Conservation (phyloP, 495 filamentous ascomycete species). For the Aspergillus sparsus region DNA sequence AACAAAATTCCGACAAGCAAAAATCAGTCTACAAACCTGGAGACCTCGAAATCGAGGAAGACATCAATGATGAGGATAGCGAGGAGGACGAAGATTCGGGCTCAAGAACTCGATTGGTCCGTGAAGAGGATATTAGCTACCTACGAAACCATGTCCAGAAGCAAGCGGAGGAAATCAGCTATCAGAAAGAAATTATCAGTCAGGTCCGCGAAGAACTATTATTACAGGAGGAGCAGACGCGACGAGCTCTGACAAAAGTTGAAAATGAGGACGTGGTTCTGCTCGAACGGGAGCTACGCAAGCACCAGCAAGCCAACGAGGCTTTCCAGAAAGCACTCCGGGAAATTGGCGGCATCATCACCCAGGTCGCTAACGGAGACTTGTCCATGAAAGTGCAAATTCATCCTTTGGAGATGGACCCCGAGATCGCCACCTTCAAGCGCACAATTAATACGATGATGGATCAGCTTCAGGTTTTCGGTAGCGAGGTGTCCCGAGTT, state of each 20-base stretch:
- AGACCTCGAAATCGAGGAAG: slow-evolving; percentile 32
- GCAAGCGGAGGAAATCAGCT: slow-evolving; percentile 74
- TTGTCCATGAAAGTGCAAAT: slow-evolving; percentile 97
- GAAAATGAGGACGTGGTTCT: slow-evolving; percentile 64
- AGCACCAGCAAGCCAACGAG: slow-evolving; percentile 96
- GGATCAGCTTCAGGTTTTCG: slow-evolving; percentile 96
- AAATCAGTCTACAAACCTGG: slow-evolving; percentile 30
- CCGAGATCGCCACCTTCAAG: slow-evolving; percentile 99
- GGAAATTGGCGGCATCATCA: slow-evolving; percentile 97
- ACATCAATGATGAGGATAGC: slow-evolving; percentile 44
- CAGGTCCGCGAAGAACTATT: slow-evolving; percentile 66
- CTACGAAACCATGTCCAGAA: slow-evolving; percentile 75
- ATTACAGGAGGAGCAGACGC: slow-evolving; percentile 62
- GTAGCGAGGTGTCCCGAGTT: slow-evolving; percentile 93
- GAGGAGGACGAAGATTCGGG: slow-evolving; percentile 45
- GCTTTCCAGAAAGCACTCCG: slow-evolving; percentile 96
- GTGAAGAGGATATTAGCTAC: slow-evolving; percentile 69
- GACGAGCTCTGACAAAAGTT: slow-evolving; percentile 56
- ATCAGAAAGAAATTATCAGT: slow-evolving; percentile 68
- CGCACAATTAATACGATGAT: slow-evolving; percentile 97
- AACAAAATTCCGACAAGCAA: slow-evolving; percentile 41
- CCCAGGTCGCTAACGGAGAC: slow-evolving; percentile 92
- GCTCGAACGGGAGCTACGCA: slow-evolving; percentile 88
- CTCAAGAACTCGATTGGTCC: slow-evolving; percentile 49
- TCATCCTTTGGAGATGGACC: slow-evolving; percentile 96